Percentiles rank a stretch among this genome's conserved stretches.
phyloP scores from a whole-genome alignment of 1,284 basidiomycete species.

The Ustilago lituana region DNA sequence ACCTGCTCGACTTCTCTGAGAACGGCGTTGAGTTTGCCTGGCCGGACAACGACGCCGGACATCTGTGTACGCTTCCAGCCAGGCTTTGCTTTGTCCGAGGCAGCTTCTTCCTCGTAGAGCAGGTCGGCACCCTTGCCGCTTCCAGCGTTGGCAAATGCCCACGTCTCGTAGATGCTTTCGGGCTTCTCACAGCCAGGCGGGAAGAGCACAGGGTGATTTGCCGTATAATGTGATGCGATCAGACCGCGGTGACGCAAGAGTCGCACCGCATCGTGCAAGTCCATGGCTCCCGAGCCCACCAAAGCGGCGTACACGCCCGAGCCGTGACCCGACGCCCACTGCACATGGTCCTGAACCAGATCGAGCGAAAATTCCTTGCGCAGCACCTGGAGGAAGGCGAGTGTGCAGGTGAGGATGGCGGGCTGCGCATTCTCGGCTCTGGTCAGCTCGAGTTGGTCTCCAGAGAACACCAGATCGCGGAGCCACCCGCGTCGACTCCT shows the following conservation, averaged over 20 bases:
- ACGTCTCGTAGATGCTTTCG: constrained; percentile 64
- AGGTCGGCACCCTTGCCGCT: constrained; percentile 59
- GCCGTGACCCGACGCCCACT: constrained; percentile 61
- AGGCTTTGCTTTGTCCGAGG: constrained; percentile 3
- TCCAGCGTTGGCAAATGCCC: constrained; percentile 65
- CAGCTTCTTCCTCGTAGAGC: constrained; percentile 25
- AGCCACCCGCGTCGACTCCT: constrained; percentile 53
- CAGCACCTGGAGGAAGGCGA: constrained; percentile 62
- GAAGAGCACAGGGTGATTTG: constrained; percentile 57
- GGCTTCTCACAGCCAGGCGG: constrained; percentile 60
- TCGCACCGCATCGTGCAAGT: constrained; percentile 58
- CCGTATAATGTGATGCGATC: constrained; percentile 48
- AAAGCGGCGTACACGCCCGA: constrained; percentile 63
- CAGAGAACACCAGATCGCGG: constrained; percentile 57
- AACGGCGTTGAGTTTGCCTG: constrained; percentile 55
- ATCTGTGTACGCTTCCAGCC: constrained; percentile 64
- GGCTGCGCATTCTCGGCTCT: constrained; percentile 63
- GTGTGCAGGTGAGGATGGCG: constrained; percentile 59
- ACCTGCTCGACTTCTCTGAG: constrained; percentile 52
- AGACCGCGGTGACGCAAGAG: constrained; percentile 61
- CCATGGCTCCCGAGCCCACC: constrained; percentile 52
- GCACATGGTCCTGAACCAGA: constrained; percentile 57
- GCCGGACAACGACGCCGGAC: constrained; percentile 60
- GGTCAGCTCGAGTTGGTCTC: constrained; percentile 65
- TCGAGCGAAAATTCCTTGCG: constrained; percentile 61